phyloP scores from a whole-genome alignment of 495 filamentous ascomycete genomes.

The Astrocystis sublimbata region DNA sequence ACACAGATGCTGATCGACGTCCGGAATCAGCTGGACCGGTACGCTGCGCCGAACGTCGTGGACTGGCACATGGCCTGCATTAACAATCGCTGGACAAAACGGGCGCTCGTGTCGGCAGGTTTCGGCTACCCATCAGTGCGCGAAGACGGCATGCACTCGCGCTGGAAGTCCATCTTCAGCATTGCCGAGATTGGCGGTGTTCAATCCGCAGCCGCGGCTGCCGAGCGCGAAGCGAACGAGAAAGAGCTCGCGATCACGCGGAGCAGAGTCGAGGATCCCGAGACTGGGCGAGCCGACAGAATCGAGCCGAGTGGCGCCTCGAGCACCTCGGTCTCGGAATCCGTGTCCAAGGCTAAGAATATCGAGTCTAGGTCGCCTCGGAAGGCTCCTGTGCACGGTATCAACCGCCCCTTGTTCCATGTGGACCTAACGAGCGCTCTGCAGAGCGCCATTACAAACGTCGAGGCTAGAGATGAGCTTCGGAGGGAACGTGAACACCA shows the following conservation, averaged over 20 bases:
- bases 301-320: slow-evolving; percentile 36
- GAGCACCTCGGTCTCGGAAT: slow-evolving; percentile 25
- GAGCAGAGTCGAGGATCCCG: slow-evolving; percentile 59
- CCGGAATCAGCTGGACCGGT: slow-evolving; percentile 92
- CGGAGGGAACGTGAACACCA: not conserved
- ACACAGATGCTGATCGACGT: slow-evolving; percentile 96
- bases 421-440: slow-evolving; percentile 89
- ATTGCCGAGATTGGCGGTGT: slow-evolving; percentile 84
- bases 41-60: slow-evolving; percentile 77
- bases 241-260: slow-evolving; percentile 52
- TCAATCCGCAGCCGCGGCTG: slow-evolving; percentile 61
- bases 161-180: slow-evolving; percentile 96
- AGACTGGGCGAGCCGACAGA: slow-evolving; percentile 26
- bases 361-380: slow-evolving; percentile 15
- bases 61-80: slow-evolving; percentile 97
- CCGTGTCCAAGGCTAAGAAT: slow-evolving; percentile 21
- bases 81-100: slow-evolving; percentile 97
- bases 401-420: slow-evolving; percentile 92
- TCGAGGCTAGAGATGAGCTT: slow-evolving; percentile 51
- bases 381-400: slow-evolving; percentile 64
- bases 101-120: slow-evolving; percentile 85
- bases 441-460: slow-evolving; percentile 83
- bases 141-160: slow-evolving; percentile 52
- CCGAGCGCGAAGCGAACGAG: slow-evolving; percentile 59
- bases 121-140: slow-evolving; percentile 80